Base-by-base conservation (phyloP, 73 alveolate species). In the Blepharisma japonicum region DNA sequence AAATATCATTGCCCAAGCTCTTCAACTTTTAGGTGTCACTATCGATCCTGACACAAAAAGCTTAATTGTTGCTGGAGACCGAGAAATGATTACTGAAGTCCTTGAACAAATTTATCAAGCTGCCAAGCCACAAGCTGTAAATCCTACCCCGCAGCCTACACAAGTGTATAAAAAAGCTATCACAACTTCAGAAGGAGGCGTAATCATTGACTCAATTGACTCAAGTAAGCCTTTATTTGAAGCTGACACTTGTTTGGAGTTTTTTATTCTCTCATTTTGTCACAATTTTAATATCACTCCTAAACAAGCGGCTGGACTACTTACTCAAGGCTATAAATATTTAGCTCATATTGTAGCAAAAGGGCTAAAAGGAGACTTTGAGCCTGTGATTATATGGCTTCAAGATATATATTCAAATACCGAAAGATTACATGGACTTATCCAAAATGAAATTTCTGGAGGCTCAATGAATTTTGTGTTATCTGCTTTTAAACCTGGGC, bases 351-450 rank as follows among this genome's bases (percentile, higher is more conserved):
- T 92, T n/a, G 80, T 84, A 18, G 96, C 91, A 14, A 93, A 91
- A 79, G 98, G 98, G 38, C 89, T 93, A 71, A 93, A 93, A 70
- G 92, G 94, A 9, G 93, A 90, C 78, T 93, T 87, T 68, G 94
- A 84, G 78, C 93, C 95, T 7, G 77, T 93, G 20, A 71, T 81
- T 6, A 66, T 78, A 45, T 93, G 95, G 92, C 80, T 83, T 14
- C 74, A 61, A 61, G 98, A 92, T 32, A 71, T 92, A 18, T 84
- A 92, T 67, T 77, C 86, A 9, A 82, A 87, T 42, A 71, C 87
- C 7, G 68, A 86, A 0, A 77, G 83, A 68, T 68, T 70, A 2
- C 14, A 56, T 49, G 39, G 51, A 23, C 82, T 85, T 71, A 21
- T 85, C 48, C 84, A 61, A 82, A 46, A 53, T 6, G 68, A 56